A percentile compares a stretch with the other conserved stretches of the same genome.
These are phyloP conservation scores for Suaeda aralocaspica DNA, from an alignment of 148 eudicot species.

Conservation along the genomic window DNA sequence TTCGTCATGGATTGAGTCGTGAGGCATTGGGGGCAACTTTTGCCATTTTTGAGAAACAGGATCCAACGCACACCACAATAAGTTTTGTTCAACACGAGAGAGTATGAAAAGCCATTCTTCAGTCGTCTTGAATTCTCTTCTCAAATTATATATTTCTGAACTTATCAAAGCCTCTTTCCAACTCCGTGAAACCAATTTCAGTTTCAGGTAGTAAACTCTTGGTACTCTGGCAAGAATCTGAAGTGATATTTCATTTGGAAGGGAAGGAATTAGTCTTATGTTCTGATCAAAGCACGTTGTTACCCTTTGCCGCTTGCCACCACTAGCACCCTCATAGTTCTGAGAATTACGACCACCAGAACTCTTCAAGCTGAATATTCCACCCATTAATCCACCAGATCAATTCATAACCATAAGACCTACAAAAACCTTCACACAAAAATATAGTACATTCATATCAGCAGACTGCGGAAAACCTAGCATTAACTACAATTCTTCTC, in stretches of 20 bases:
- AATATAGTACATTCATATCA: background rate
- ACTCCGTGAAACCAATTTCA: slow-evolving; percentile 63
- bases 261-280: slow-evolving; percentile 69
- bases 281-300: slow-evolving; percentile 50
- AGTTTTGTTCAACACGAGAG: slow-evolving; percentile 52
- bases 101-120: slow-evolving; percentile 87
- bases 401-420: slow-evolving; percentile 21
- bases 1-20: slow-evolving; percentile 37
- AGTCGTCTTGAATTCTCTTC: slow-evolving; percentile 67
- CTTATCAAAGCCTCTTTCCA: slow-evolving; percentile 71
- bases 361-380: slow-evolving; percentile 45
- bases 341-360: slow-evolving; percentile 25
- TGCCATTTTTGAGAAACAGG: slow-evolving; percentile 71
- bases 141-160: slow-evolving; percentile 59
- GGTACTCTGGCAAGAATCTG: slow-evolving; percentile 90
- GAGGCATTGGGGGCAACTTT: slow-evolving; percentile 77
- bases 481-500: too few relatives aligned
- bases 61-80: slow-evolving; percentile 76
- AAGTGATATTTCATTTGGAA: slow-evolving; percentile 93
- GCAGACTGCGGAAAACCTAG: too few relatives aligned
- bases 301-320: slow-evolving; percentile 64
- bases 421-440: slow-evolving; percentile 5
- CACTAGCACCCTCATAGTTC: slow-evolving; percentile 33
- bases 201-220: slow-evolving; percentile 48
- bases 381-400: slow-evolving; percentile 26